Evolutionary conservation across 345 rosid genomes (phyloP).

Genomic region (Cochlearia excelsa): DNA sequence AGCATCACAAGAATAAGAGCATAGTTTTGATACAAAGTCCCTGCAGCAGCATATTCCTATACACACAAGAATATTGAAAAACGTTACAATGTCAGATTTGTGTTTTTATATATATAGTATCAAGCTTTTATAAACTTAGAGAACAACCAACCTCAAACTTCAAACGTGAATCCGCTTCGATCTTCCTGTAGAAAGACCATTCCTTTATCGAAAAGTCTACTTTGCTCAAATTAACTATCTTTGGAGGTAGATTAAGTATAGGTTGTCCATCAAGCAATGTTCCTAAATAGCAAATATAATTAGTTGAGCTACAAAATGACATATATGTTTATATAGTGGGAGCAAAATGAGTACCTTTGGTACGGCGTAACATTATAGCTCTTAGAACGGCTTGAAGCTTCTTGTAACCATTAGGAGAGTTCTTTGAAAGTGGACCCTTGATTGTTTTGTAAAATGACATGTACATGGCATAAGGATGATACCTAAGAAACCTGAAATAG

Average conservation of each 20-base stretch:
- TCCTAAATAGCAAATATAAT: slow-evolving; percentile 43
- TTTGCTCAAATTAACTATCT: slow-evolving; percentile 53
- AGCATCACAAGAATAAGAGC: slow-evolving; percentile 96
- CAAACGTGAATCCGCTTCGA: slow-evolving; percentile 77
- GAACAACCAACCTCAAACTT: slow-evolving; percentile 61
- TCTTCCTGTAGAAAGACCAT: slow-evolving; percentile 73
- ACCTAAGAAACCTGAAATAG: slow-evolving; percentile 91
- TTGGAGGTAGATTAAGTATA: slow-evolving; percentile 78
- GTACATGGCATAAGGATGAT: slow-evolving; percentile 74
- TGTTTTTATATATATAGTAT: no score
- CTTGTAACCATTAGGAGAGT: slow-evolving; percentile 74
- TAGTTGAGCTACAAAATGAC: no score
- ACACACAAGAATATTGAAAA: slow-evolving; percentile 24
- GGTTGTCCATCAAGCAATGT: slow-evolving; percentile 85
- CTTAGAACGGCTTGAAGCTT: slow-evolving; percentile 88
- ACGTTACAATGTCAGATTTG: slow-evolving; percentile 15
- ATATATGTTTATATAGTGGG: no score
- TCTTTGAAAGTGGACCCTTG: slow-evolving; percentile 68
- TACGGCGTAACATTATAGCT: slow-evolving; percentile 93
- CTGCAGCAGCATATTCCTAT: slow-evolving; percentile 90
- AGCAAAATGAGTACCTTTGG: slow-evolving; percentile 62
- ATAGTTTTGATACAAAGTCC: slow-evolving; percentile 86
- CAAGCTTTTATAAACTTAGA: no score
- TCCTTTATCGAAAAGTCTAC: slow-evolving; percentile 82
- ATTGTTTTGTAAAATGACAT: slow-evolving; percentile 59